Base-by-base conservation (phyloP, 768 basidiomycete species). In the Amanita molliuscula region DNA sequence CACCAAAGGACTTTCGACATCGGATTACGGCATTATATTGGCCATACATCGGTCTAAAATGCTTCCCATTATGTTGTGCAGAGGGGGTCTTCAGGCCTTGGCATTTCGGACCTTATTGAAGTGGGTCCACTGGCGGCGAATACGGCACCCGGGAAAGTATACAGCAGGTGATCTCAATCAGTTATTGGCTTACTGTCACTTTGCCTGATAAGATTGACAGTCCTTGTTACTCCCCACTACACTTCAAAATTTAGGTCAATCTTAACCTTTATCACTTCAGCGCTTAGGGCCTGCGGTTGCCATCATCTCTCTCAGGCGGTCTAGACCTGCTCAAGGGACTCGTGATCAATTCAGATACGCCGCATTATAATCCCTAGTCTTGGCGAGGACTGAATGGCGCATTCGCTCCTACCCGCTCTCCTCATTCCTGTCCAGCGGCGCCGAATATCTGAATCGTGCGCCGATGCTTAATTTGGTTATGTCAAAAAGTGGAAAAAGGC, bases 221-320 rank as follows among this genome's bases (percentile, higher is more conserved):
- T 18, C 29, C 10, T 42, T 8, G 38, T 28, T 47, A 35, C 23
- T 36, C 23, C 15, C 13, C 25, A 21, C 37, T 26, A 29, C 28
- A 25, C 25, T 40, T 34, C 29, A 50, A 23, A 33, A 25, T 44
- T 50, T 50, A 50, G 41, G 49, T 44, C 41, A 50, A 44, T 44
- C 23, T 44, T 42, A 50, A 43, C 10, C 49, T 50, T 35, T 21
- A 9, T 29, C 33, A 43, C 21, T n/a, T 41, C 26, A 49, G 11
- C 8, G 36, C 29, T 43, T 29, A 11, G 29, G 33, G 29, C 31
- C 4, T 28, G 21, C n/a, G 21, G n/a, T 35, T 44, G 29, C 41
- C 48, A 18, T 16, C 47, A 48, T 41, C 16, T 26, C 16, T 26
- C 42, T 42, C 26, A 6, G 23, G 16, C 21, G 31, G 40, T 34